A percentile compares a stretch with the other conserved stretches of the same genome.
Evolutionary conservation across 257 asterid species (phyloP).

Genomic region (Lycium ferocissimum): DNA sequence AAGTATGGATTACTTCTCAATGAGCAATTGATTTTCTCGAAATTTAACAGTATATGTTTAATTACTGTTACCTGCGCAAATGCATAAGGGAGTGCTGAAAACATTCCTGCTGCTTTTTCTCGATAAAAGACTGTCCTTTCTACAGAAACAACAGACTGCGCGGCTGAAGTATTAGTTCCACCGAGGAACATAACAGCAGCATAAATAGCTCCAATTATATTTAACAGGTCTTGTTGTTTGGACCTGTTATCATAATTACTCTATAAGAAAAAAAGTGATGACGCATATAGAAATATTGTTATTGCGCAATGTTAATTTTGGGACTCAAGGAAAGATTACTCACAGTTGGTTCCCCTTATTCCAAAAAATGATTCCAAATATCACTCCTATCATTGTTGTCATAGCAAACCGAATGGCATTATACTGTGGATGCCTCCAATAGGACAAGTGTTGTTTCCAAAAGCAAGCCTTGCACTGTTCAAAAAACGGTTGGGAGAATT

Average conservation of each 20-base stretch:
- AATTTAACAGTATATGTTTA: background rate
- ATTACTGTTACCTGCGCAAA: constrained; percentile 54
- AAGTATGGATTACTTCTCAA: background rate
- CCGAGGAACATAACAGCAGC: constrained; percentile 86
- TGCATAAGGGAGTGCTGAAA: constrained; percentile 80
- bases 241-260: constrained; percentile 49
- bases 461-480: constrained; percentile 81
- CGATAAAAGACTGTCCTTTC: constrained; percentile 89
- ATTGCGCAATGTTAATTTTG: background rate
- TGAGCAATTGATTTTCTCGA: background rate
- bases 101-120: constrained; percentile 89
- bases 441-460: constrained; percentile 77
- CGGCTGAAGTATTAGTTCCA: constrained; percentile 75
- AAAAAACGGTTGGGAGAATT: constrained; percentile 63
- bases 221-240: constrained; percentile 69
- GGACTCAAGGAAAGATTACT: constrained; percentile 37
- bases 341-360: constrained; percentile 65
- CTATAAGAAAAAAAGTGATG: background rate
- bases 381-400: constrained; percentile 64
- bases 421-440: constrained; percentile 80
- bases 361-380: constrained; percentile 83
- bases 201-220: constrained; percentile 80
- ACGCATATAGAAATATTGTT: background rate
- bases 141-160: constrained; percentile 76
- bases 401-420: constrained; percentile 68